Conservation (phyloP, 495 filamentous ascomycete genomes). For the Cryomyces minteri region DNA sequence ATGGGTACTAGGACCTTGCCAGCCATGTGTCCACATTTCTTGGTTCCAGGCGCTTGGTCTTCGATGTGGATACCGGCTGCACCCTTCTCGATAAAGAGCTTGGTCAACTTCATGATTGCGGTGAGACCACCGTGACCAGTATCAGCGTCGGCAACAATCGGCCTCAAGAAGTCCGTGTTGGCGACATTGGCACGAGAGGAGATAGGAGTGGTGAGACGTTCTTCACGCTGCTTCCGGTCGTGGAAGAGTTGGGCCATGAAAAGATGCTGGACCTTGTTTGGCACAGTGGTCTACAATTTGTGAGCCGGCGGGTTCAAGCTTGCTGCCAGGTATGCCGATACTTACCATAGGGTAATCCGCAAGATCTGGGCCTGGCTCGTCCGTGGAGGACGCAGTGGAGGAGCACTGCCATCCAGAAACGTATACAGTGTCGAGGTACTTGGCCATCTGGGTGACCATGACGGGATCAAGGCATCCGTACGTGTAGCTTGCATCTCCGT, state of each 20-base stretch:
- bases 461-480: conserved; percentile 96
- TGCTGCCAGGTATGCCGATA: conserved; percentile 1
- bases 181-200: conserved; percentile 52
- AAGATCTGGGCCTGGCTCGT: conserved; percentile 94
- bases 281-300: conserved; percentile 64
- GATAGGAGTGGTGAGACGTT: conserved; percentile 65
- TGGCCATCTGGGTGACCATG: conserved; percentile 98
- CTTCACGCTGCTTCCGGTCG: conserved; percentile 95
- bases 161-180: conserved; percentile 85
- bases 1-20: conserved; percentile 97
- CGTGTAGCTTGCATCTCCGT: conserved; percentile 70
- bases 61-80: conserved; percentile 98
- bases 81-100: conserved; percentile 92
- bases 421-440: conserved; percentile 96
- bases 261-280: conserved; percentile 92
- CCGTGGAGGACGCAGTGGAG: conserved; percentile 79
- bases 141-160: conserved; percentile 93
- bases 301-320: background rate
- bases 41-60: conserved; percentile 94
- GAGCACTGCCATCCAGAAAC: conserved; percentile 98
- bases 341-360: conserved; percentile 93
- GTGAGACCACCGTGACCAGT: conserved; percentile 95
- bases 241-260: conserved; percentile 99
- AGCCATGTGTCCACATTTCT: conserved; percentile 99
- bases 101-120: conserved; percentile 97